A percentile compares a stretch with the other conserved stretches of the same genome.
Conservation (phyloP, 2,329 filamentous ascomycete species). For the Talaromyces islandicus region DNA sequence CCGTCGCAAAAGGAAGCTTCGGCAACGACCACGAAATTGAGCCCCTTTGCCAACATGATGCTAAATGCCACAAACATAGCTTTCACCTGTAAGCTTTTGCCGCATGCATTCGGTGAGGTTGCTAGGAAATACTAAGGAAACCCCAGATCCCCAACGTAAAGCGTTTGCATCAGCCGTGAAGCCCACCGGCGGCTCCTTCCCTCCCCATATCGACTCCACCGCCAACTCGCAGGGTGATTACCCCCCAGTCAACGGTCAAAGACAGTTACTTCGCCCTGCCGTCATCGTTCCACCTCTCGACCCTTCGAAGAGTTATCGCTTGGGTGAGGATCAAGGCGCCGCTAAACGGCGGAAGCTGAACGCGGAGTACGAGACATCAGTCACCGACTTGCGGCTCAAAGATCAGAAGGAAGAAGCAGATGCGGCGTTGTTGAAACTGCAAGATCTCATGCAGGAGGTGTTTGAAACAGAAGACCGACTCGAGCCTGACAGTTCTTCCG, state of each 20-base stretch:
- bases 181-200: conserved; percentile 12
- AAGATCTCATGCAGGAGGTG: conserved; percentile 63
- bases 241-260: conserved; percentile 17
- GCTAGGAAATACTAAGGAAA: not conserved
- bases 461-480: conserved; percentile 71
- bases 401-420: conserved; percentile 81
- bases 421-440: conserved; percentile 63
- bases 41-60: conserved; percentile 51
- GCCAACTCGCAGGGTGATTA: conserved; percentile 25
- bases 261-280: conserved; percentile 30
- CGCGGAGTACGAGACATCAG: conserved; percentile 49
- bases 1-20: conserved; percentile 14
- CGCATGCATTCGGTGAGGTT: not conserved
- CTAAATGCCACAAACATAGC: conserved; percentile 41
- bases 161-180: conserved; percentile 12
- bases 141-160: conserved; percentile 25
- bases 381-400: conserved; percentile 54
- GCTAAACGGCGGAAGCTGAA: conserved; percentile 47
- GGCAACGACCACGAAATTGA: conserved; percentile 30
- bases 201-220: not conserved
- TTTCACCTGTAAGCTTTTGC: conserved; percentile 37
- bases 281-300: conserved; percentile 45
- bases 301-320: conserved; percentile 32
- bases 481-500: conserved; percentile 48
- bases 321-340: conserved; percentile 28